phyloP scores from a whole-genome alignment of 164 flowering plant species.

The Houttuynia cordata region DNA sequence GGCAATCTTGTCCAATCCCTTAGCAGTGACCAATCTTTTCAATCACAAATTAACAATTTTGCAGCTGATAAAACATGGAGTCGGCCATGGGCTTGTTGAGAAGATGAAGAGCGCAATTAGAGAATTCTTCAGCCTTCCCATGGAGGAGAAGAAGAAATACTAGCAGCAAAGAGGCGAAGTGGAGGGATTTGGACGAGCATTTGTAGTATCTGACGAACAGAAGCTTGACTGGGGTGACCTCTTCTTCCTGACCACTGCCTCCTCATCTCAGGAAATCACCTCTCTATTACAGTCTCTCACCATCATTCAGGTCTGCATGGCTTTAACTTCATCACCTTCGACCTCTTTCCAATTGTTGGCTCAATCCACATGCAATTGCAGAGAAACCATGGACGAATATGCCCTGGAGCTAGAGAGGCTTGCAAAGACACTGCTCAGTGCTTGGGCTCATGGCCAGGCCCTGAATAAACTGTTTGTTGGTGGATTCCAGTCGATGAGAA shows the following conservation, averaged over 20 bases:
- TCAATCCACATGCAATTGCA: slow-evolving; percentile 2
- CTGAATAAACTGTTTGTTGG: slow-evolving; percentile 18
- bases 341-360: background rate
- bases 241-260: slow-evolving; percentile 24
- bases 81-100: slow-evolving; percentile 17
- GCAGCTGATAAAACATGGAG: slow-evolving; percentile 44
- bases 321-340: background rate
- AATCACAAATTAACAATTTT: background rate
- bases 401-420: slow-evolving; percentile 17
- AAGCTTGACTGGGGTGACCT: slow-evolving; percentile 55
- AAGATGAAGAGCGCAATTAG: slow-evolving; percentile 25
- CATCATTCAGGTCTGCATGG: background rate
- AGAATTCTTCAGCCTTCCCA: slow-evolving; percentile 34
- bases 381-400: slow-evolving; percentile 24
- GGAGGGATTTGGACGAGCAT: slow-evolving; percentile 51
- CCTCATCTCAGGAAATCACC: slow-evolving; percentile 12
- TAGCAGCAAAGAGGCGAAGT: slow-evolving; percentile 20
- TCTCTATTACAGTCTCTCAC: slow-evolving; percentile 16
- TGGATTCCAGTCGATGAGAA: slow-evolving; percentile 17
- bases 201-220: slow-evolving; percentile 38
- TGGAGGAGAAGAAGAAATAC: slow-evolving; percentile 37
- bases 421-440: slow-evolving; percentile 9
- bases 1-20: too few species aligned
- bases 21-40: background rate
- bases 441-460: slow-evolving; percentile 23